A percentile compares a stretch with the other conserved stretches of the same genome.
Conservation (phyloP, 2,329 filamentous ascomycete species). For the Diaporthe sp. region DNA sequence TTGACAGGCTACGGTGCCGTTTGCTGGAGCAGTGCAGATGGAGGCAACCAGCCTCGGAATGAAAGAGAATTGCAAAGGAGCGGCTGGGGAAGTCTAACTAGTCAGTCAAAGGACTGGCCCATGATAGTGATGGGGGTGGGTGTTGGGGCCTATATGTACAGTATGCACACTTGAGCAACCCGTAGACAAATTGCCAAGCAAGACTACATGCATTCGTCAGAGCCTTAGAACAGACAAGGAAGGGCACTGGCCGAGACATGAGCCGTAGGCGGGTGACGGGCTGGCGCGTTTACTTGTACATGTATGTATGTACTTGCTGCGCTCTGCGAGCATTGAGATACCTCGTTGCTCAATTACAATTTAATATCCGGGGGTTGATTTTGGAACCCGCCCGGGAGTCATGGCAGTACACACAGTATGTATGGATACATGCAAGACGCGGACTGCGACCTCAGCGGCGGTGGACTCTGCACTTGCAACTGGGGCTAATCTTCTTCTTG, state of each 20-base stretch:
- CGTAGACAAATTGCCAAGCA: too few relatives aligned
- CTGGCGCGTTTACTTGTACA: background rate
- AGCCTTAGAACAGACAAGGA: background rate
- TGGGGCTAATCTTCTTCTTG: background rate
- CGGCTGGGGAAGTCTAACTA: background rate
- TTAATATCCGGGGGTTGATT: slow-evolving; percentile 1
- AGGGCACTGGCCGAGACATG: background rate
- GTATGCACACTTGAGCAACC: background rate
- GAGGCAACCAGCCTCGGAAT: background rate
- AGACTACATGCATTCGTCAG: background rate
- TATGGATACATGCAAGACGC: background rate
- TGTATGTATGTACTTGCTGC: background rate
- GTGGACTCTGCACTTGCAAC: background rate
- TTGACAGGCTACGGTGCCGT: background rate
- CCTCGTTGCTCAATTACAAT: background rate
- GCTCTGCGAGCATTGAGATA: background rate
- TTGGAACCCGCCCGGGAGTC: background rate
- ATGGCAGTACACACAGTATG: background rate
- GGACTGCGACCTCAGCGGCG: too few relatives aligned
- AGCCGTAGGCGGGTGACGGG: background rate
- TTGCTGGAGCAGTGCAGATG: background rate
- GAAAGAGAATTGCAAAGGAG: background rate
- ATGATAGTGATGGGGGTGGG: background rate
- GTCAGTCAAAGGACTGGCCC: background rate
- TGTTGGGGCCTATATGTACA: background rate